Evolutionary conservation across 805 yeast species (phyloP), one percentile per base, ranked within the genome.

Genomic region (Barnettozyma vustinii): DNA sequence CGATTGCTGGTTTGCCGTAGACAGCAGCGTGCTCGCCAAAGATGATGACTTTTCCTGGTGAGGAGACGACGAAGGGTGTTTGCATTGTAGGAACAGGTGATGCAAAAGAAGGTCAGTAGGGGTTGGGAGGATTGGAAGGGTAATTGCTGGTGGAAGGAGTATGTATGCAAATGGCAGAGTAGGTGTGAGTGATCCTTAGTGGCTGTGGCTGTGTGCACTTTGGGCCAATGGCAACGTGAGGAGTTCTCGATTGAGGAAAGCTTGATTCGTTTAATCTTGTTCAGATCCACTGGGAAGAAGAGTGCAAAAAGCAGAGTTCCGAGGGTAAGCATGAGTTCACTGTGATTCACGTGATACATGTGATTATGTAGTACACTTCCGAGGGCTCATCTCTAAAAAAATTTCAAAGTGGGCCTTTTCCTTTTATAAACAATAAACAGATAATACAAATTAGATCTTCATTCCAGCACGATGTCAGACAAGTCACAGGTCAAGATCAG

Each of bases 21-120:
- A 94, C 99, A 2, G 95, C 98, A 8, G 97, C 87, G 62, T 94
- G 99, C 63, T 94, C 99, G 20, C 99, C 99, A 65, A 91, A 94
- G 33, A 94, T 74, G 57, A 94, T 94, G 41, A 90, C 96, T 62
- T 94, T 94, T 4, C 99, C 99, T 0, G 99, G 99, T 1, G 99
- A 94, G 47, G 96, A 87, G 2, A 89, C 87, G 45, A 80, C 67
- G 64, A 91, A 88, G 18, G 89, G 86, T 1, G 58, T 45, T 7
- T 40, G 30, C 12, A 48, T 27, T 15, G 15, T 16, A 26, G 33
- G 26, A 23, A 25, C 7, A 15, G 25, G 7, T 21, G 30, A 23
- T 40, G 42, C 19, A 16, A 15, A 40, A 40, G 25, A n/a, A 33
- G 9, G 9, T 6, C 4, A 35, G 19, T n/a, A 4, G 19, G 9